Evolutionary conservation across 2,329 filamentous ascomycete species (phyloP), one percentile per base, ranked within the genome.

Genomic region (Annulohypoxylon truncatum): DNA sequence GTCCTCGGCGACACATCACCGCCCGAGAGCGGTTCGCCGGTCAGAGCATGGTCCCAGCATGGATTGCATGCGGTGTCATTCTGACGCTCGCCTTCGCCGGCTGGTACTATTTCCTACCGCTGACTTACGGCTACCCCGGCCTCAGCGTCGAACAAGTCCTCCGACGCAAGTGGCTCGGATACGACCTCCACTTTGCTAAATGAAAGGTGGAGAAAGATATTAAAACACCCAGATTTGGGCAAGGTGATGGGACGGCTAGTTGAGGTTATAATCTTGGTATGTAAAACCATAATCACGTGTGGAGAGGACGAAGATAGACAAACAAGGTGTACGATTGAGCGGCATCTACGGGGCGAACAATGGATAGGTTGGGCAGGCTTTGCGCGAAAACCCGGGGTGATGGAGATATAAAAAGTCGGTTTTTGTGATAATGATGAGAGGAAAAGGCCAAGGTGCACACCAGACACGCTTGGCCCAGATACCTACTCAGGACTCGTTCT

Each of bases 141-240:
- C 85, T 99, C 75, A 88, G 85, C 60, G 90, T 97, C 15, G 88
- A 90, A 10, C 85, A 93, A 77, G 92, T 99, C 28, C 81, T 91
- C 68, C 87, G 90, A 68, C 90, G 96, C 79, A 97, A 97, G 85
- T 98, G 95, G 95, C 85, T 99, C 71, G 92, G 92, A 70, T 99
- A 98, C 78, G 96, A 99, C 79, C 85, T 99, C 77, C 96, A 99
- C 83, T 99, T 99, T 83, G 96, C 96, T 64, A 99, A 99, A 88
- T 99, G 91, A 82, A 47, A n/a, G 13, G 47, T 3, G 38, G 26
- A 4, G 4, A n/a, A n/a, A 28, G 35, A 24, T 13, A 8, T 15
- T 22, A 15, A n/a, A 38, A n/a, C 15, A 35, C 7, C 24, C 9
- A 26, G 15, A 15, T 46, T 9, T 31, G 29, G 31, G 35, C 10